Percentiles rank a stretch among this genome's conserved stretches.
These are phyloP conservation scores for Conoideocrella luteorostrata DNA, from an alignment of 2,329 filamentous ascomycete genomes.

Conservation along the genomic window DNA sequence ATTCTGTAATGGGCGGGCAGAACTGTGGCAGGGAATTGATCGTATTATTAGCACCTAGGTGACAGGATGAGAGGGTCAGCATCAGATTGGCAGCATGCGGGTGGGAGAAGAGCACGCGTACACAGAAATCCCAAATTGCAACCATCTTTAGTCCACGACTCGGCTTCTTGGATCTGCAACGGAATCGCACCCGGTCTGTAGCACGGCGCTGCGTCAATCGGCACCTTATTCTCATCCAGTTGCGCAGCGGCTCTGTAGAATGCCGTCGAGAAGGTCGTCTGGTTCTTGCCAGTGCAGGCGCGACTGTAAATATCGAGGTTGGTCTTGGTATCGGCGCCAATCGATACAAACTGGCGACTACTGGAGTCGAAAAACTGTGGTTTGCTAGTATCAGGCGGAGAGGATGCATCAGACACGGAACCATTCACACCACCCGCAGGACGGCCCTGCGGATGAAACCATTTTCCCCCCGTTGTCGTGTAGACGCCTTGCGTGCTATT, in stretches of 20 bases:
- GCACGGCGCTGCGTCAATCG: constrained; percentile 32
- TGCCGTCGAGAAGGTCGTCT: constrained; percentile 33
- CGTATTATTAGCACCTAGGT: constrained; percentile 36
- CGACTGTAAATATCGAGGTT: constrained; percentile 28
- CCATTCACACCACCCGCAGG: constrained; percentile 16
- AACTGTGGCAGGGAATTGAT: constrained; percentile 39
- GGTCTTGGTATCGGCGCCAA: constrained; percentile 13
- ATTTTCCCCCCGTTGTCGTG: constrained; percentile 30
- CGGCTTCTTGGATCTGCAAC: constrained; percentile 31
- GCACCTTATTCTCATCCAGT: constrained; percentile 19
- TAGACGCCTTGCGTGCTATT: constrained; percentile 36
- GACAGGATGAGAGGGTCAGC: too few species aligned
- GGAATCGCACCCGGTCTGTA: constrained; percentile 32
- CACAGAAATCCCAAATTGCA: constrained; percentile 37
- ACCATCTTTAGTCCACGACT: constrained; percentile 29
- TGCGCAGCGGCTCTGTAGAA: constrained; percentile 29
- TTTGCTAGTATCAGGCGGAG: constrained; percentile 24
- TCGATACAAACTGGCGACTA: constrained; percentile 19
- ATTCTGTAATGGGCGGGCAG: constrained; percentile 32
- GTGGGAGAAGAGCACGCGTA: constrained; percentile 17
- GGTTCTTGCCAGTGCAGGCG: constrained; percentile 36
- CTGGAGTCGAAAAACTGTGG: constrained; percentile 22
- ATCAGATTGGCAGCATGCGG: too few species aligned
- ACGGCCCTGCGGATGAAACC: constrained; percentile 28
- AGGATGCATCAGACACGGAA: constrained; percentile 29